Percentiles rank a stretch among this genome's conserved stretches.
Conservation (phyloP, 2,329 filamentous ascomycete genomes). For the Stemphylium beticola region DNA sequence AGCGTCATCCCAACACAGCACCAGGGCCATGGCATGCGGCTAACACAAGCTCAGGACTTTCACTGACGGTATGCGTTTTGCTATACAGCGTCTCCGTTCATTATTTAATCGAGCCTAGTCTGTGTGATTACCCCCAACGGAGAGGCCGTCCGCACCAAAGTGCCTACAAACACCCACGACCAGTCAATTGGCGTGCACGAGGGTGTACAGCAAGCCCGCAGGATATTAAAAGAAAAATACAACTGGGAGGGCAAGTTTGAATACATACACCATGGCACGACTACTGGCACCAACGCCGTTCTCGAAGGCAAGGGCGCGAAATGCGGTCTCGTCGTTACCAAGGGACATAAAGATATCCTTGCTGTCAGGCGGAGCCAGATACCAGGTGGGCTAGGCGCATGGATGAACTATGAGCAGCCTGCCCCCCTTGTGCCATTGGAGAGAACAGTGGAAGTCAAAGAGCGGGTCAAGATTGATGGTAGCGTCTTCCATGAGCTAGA, state of each 20-base stretch:
- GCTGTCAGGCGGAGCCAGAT: conserved; percentile 57
- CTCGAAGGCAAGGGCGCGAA: conserved; percentile 59
- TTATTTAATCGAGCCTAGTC: conserved; percentile 23
- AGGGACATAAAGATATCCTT: conserved; percentile 58
- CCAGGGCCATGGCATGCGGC: neutral
- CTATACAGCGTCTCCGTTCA: neutral
- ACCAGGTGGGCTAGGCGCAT: conserved; percentile 58
- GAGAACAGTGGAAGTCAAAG: conserved; percentile 54
- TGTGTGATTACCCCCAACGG: conserved; percentile 56
- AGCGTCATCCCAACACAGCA: neutral
- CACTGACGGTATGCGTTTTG: conserved; percentile 46
- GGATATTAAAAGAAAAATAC: conserved; percentile 48
- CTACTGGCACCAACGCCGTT: conserved; percentile 58
- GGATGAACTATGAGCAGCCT: conserved; percentile 57
- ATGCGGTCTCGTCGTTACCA: conserved; percentile 55
- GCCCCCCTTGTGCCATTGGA: conserved; percentile 58
- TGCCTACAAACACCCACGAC: conserved; percentile 54
- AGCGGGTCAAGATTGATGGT: conserved; percentile 54
- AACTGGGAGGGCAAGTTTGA: conserved; percentile 55
- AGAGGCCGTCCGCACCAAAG: conserved; percentile 54
- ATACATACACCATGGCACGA: conserved; percentile 59
- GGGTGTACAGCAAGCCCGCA: conserved; percentile 53
- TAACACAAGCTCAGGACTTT: conserved; percentile 50
- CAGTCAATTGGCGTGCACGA: conserved; percentile 57
- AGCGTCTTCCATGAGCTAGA: conserved; percentile 51